Base-by-base conservation (phyloP, 1,284 basidiomycete species). In the Sanguinoderma infundibulare region DNA sequence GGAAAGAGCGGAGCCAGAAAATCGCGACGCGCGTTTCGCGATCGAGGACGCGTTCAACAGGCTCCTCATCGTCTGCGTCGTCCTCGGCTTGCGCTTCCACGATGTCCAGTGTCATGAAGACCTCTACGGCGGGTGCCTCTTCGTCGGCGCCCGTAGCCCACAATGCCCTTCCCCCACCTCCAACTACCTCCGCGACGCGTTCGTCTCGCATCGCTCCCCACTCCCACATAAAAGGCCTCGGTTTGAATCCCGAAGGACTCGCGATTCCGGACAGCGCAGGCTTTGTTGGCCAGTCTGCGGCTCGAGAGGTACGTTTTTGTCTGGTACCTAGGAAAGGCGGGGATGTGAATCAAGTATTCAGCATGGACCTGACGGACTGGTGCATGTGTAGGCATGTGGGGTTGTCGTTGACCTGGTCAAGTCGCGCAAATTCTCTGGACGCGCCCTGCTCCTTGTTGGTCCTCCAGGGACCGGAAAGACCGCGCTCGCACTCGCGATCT, bases 391-490 rank as follows among this genome's bases (percentile, higher is more conserved):
- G 92, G 95, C 94, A 30, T 96, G 95, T 67, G 94, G 94, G 26
- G 89, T 98, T 34, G 88, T 94, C 35, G 90, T 96, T n/a, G 92
- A 96, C 68, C 87, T 98, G 53, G 88, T 96, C 70, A 94, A 95
- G 73, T 90, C 90, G 65, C 88, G 92, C 70, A 94, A 92, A 74
- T 96, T 96, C 78, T 95, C 94, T n/a, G 95, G 95, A 38, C 86
- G 94, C 53, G 95, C 95, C 0, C 79, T 97, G 38, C 77, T 97
- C 17, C 86, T 97, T 38, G 95, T 92, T 15, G 95, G 95, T 55
- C 93, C 93, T 36, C 95, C 95, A 0, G 94, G 95, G 12, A 97
- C 95, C 3, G 95, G 95, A 17, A 96, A 99, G 81, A 99, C 98
- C 0, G 97, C 97, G 0, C 85, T 99, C 28, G 96, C 98, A 1